Base-by-base conservation (phyloP, 2,329 filamentous ascomycete genomes). In the Colletotrichum gigasporum region DNA sequence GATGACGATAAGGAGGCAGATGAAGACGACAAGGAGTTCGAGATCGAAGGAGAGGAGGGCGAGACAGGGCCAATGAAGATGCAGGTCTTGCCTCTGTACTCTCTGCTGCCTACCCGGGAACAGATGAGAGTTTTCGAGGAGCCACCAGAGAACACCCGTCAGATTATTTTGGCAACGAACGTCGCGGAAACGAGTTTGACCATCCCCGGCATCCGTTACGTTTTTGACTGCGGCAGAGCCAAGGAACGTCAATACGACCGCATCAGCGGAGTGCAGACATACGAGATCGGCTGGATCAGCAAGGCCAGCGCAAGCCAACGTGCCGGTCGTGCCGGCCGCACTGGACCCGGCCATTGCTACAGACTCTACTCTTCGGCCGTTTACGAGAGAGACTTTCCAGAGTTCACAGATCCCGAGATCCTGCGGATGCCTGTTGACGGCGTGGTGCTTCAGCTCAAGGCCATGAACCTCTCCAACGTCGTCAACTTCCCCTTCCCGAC, bases 181-280 rank as follows among this genome's bases (percentile, higher is more conserved):
- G 93, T 99, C 44, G 96, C 96, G 0, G 96, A 99, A 78, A 99
- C 96, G 0, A 96, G 92, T 86, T 85, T 99, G 74, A 99, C 96
- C 1, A 99, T 99, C 61, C 95, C 96, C 0, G 94, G 94, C 2
- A 94, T 97, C 66, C 89, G 93, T 65, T 99, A 97, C 73, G 96
- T 99, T 8, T 97, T 99, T 67, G 95, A 98, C 76, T 94, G 92
- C 69, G 96, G 96, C 32, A 86, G 96, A 51, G 91, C 92, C 34
- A 99, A 99, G 76, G 94, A 97, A 76, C 91, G 95, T 67, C 91
- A 90, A 62, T 98, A 96, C 72, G 92, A 98, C 74, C 85, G 88
- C n/a, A 81, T 87, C 10, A 97, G 92, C 8, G 95, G 95, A 3
- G 95, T 99, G 1, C 96, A 99, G 75, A 97, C 91, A 73, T 99